Base-by-base conservation (phyloP, 2,329 filamentous ascomycete species). In the Helotiales sp. region DNA sequence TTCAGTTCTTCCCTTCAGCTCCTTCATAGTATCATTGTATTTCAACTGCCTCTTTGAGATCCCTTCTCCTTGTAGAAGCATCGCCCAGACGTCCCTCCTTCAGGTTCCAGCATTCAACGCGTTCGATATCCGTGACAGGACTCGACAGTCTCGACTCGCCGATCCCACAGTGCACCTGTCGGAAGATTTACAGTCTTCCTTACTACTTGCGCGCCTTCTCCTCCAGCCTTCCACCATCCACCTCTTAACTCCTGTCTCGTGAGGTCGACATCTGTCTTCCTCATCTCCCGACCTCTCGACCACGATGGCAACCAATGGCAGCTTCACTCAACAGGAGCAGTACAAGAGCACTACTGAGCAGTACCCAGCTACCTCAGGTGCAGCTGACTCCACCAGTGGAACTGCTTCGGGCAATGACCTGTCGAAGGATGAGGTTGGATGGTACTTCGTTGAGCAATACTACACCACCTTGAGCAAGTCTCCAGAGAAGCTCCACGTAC, bases 401-500 rank as follows among this genome's bases (percentile, higher is more conserved):
- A 77, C 76, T 70, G 72, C 76, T 47, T 75, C 75, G 64, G 82
- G 79, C 75, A 82, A 77, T 77, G 84, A 86, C 74, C 81, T 88
- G 47, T 84, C 85, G 75, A 97, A 97, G 84, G 93, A 97, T 79
- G 93, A 98, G 83, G 93, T 99, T 74, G 96, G 93, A 81, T 99
- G 96, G 96, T 98, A 95, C 84, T 99, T 99, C 75, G 96, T 99
- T 67, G 94, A 98, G 87, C 93, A 97, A 82, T 99, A 97, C 86
- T 99, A 99, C 83, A 98, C 93, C 75, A 99, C 93, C 70, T 84
- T 99, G 78, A 97, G 94, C 88, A 94, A 95, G 82, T 92, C 85
- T 73, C 94, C 96, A 24, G 93, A 97, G 78, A 96, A 96, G 82
- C 91, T 99, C 76, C 95, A 93, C 78, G 88, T 90, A 82, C 76